These are phyloP conservation scores for Talaromyces sp. DNA, from an alignment of 2,329 filamentous ascomycete species.

Conservation along the genomic window DNA sequence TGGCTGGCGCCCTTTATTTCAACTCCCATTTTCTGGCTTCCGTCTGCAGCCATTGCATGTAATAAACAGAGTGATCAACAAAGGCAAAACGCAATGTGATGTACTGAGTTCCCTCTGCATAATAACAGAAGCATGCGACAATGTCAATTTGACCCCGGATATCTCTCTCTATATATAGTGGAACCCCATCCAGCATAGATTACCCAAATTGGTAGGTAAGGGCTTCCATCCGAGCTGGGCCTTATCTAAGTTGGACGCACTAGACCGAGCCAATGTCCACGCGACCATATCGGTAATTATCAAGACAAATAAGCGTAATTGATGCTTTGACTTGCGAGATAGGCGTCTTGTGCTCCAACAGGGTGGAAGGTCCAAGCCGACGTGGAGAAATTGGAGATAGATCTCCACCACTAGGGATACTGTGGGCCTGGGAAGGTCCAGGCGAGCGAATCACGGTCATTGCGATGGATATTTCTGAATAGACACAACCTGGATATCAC, in stretches of 20 bases:
- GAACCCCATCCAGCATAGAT: background rate
- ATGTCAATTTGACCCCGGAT: background rate
- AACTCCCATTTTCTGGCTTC: background rate
- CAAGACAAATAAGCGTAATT: background rate
- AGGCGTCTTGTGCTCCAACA: background rate
- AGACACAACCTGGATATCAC: background rate
- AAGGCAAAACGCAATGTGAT: background rate
- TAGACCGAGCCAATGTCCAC: background rate
- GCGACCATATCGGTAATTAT: no score
- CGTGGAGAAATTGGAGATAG: background rate
- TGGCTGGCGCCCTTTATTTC: background rate
- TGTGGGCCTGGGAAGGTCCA: constrained; percentile 13
- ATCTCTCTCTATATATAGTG: background rate
- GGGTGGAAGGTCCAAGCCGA: constrained; percentile 11
- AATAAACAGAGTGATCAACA: background rate
- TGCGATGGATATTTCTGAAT: background rate
- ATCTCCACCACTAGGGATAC: background rate
- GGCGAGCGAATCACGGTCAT: constrained; percentile 5
- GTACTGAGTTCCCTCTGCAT: background rate
- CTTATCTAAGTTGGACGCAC: background rate
- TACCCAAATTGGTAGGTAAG: background rate
- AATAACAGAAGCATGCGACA: background rate
- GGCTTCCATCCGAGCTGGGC: background rate
- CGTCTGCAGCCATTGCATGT: background rate
- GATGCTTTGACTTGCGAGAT: background rate